A percentile compares a stretch with the other conserved stretches of the same genome.
These are phyloP conservation scores for Rhynchosporium agropyri DNA, from an alignment of 2,329 filamentous ascomycete species.

Conservation along the genomic window DNA sequence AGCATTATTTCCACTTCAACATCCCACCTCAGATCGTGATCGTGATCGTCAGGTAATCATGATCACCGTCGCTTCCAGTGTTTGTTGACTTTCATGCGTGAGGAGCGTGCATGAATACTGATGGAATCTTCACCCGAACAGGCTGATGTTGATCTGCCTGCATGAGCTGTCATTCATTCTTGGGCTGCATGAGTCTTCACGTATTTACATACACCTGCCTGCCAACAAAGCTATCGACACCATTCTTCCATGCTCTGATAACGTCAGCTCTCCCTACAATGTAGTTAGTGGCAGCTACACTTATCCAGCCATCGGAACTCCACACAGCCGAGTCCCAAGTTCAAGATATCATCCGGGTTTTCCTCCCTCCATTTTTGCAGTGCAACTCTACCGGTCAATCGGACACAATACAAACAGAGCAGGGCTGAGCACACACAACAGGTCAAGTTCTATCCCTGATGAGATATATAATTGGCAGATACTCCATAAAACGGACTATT, in stretches of 20 bases:
- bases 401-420: not conserved
- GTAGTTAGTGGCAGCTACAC: too few species aligned
- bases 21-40: not conserved
- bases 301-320: too few species aligned
- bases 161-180: too few species aligned
- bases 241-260: too few species aligned
- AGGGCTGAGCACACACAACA: not conserved
- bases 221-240: not conserved
- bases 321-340: too few species aligned
- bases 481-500: not conserved
- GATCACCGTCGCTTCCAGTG: too few species aligned
- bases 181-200: not conserved
- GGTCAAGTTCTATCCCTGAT: not conserved
- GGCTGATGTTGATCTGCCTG: too few species aligned
- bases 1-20: constrained; percentile 9
- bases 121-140: not conserved
- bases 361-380: not conserved
- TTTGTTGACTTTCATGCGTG: too few species aligned
- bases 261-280: too few species aligned
- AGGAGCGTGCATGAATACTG: not conserved
- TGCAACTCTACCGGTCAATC: not conserved
- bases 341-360: not conserved
- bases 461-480: not conserved
- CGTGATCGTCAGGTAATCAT: not conserved
- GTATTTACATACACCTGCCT: not conserved